Evolutionary conservation across 768 basidiomycete genomes (phyloP).

Genomic region (Hirschioporus abietinus): DNA sequence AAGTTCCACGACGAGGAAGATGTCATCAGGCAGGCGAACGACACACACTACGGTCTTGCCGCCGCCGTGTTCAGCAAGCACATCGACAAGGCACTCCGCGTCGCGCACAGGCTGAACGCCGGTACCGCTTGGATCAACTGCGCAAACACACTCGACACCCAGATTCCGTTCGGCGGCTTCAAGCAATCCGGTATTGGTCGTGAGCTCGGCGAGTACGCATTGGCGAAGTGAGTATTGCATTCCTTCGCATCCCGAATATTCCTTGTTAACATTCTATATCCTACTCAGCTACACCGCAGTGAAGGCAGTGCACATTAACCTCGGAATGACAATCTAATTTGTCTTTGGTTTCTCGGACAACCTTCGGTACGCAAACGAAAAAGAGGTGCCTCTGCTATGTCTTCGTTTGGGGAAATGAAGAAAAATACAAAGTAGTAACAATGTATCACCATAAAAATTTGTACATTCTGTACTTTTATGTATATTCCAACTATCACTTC

Average conservation of each 20-base stretch:
- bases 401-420: background rate
- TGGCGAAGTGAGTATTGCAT: constrained; percentile 41
- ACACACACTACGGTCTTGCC: constrained; percentile 82
- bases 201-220: constrained; percentile 75
- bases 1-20: constrained; percentile 68
- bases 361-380: background rate
- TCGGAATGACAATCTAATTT: constrained; percentile 23
- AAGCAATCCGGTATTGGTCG: constrained; percentile 81
- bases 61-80: constrained; percentile 82
- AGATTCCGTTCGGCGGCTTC: constrained; percentile 80
- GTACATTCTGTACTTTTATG: background rate
- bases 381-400: background rate
- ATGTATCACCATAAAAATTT: background rate
- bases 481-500: background rate
- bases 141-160: constrained; percentile 42
- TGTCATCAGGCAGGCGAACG: constrained; percentile 72
- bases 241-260: constrained; percentile 4
- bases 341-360: background rate
- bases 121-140: constrained; percentile 75
- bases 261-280: constrained; percentile 1
- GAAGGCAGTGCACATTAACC: constrained; percentile 66
- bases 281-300: constrained; percentile 53
- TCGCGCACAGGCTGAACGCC: constrained; percentile 71
- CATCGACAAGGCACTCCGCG: constrained; percentile 65
- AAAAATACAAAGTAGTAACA: too few relatives aligned